A percentile compares a stretch with the other conserved stretches of the same genome.
These are phyloP conservation scores for Gracilaria caudata DNA, from an alignment of 23 red algal genomes.

Conservation along the genomic window DNA sequence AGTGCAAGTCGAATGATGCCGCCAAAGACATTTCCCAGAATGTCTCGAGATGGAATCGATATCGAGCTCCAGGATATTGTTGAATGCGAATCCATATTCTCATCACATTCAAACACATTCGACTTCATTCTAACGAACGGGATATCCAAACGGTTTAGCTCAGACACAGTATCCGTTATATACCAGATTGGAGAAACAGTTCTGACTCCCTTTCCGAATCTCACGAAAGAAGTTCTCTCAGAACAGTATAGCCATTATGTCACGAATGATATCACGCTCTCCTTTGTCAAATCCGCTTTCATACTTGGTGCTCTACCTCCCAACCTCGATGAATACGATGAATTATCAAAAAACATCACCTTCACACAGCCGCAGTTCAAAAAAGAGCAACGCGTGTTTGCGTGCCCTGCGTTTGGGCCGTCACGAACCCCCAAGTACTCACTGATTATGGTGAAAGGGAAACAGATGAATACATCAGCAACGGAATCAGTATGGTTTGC, in stretches of 20 bases:
- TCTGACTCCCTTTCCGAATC: neutral
- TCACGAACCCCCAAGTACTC: neutral
- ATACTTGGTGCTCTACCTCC: neutral
- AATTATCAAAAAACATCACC: neutral
- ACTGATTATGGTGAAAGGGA: neutral
- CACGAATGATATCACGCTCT: neutral
- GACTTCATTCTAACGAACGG: neutral
- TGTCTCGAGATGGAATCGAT: neutral
- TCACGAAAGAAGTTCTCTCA: neutral
- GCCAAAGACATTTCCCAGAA: neutral
- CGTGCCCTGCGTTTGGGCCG: neutral
- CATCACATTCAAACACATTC: neutral
- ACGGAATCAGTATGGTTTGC: neutral
- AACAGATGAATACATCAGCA: neutral
- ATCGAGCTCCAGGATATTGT: neutral
- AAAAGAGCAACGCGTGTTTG: neutral
- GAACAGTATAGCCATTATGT: neutral
- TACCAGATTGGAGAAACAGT: neutral
- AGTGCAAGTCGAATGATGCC: neutral
- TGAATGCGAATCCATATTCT: neutral
- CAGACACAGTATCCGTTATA: neutral
- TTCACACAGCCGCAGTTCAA: neutral
- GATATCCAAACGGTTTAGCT: neutral
- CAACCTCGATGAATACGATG: neutral
- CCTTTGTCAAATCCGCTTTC: slow-evolving; percentile 11